Percentiles rank a stretch among this genome's conserved stretches.
These are phyloP conservation scores for Phytopythium litorale DNA, from an alignment of 352 stramenopile genomes.

Conservation along the genomic window DNA sequence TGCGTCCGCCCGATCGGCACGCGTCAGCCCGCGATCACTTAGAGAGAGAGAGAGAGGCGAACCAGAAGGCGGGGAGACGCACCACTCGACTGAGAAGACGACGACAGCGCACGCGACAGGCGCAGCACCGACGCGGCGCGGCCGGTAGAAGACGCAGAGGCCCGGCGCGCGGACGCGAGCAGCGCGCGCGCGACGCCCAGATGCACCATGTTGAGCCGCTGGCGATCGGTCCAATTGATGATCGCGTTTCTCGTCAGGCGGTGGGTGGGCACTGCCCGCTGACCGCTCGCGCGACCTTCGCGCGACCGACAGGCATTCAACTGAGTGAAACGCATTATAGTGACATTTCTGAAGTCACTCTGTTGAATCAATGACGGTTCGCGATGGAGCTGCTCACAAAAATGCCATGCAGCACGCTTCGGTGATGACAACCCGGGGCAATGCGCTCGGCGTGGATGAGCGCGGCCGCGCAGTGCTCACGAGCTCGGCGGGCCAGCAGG, in stretches of 20 bases:
- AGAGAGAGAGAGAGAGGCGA: too few species aligned
- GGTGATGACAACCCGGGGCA: slow-evolving; percentile 46
- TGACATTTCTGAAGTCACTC: not conserved
- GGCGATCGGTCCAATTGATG: not conserved
- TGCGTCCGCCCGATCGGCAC: slow-evolving; percentile 9
- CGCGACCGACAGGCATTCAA: slow-evolving; percentile 7
- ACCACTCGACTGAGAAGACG: slow-evolving; percentile 62
- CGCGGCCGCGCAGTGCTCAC: slow-evolving; percentile 41
- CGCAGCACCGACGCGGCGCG: slow-evolving; percentile 12
- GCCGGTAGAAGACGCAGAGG: not conserved
- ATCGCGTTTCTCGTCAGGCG: not conserved
- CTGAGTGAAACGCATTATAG: not conserved
- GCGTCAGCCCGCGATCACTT: too few species aligned
- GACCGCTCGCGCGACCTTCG: slow-evolving; percentile 25
- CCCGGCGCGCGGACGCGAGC: not conserved
- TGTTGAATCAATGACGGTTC: not conserved
- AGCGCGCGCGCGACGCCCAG: slow-evolving; percentile 25
- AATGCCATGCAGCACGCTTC: too few species aligned
- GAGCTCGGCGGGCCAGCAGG: slow-evolving; percentile 73
- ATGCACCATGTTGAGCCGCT: slow-evolving; percentile 36
- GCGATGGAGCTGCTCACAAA: not conserved
- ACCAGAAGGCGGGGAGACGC: not conserved
- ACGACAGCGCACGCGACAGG: slow-evolving; percentile 25
- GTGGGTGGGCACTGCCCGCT: not conserved
- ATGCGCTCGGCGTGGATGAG: slow-evolving; percentile 38